These are phyloP conservation scores for Dactylellina drechsleri DNA, from an alignment of 2,329 filamentous ascomycete species.

Conservation along the genomic window DNA sequence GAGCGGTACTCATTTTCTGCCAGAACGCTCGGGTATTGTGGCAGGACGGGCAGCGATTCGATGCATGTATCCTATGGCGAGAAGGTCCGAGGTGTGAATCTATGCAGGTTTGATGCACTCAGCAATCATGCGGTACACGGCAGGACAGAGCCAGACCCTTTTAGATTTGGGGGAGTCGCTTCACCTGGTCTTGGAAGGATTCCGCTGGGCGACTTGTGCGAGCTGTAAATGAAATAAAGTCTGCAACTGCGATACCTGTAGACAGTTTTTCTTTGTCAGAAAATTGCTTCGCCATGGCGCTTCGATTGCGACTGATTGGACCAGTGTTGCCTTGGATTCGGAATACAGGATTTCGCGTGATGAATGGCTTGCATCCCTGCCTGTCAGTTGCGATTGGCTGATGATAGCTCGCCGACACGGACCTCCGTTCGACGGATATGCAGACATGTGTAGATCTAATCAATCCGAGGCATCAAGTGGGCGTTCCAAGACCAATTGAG, in stretches of 20 bases:
- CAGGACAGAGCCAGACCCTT: background rate
- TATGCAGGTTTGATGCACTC: no score
- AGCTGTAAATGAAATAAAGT: constrained; percentile 3
- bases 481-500: constrained; percentile 24
- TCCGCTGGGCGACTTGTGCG: constrained; percentile 15
- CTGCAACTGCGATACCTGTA: background rate
- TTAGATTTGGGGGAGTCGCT: constrained; percentile 1
- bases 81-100: constrained; percentile 20
- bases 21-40: constrained; percentile 12
- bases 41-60: background rate
- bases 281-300: constrained; percentile 13
- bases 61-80: constrained; percentile 25
- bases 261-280: background rate
- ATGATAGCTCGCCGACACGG: background rate
- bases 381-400: constrained; percentile 29
- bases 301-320: no score
- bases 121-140: background rate
- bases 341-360: no score
- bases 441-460: constrained; percentile 38
- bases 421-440: background rate
- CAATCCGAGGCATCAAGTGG: constrained; percentile 40
- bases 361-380: constrained; percentile 14
- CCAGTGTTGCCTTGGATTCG: no score
- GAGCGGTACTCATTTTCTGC: no score
- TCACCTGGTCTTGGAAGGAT: constrained; percentile 3